Evolutionary conservation across 495 filamentous ascomycete species (phyloP).

Genomic region (Apiosordaria backusii): DNA sequence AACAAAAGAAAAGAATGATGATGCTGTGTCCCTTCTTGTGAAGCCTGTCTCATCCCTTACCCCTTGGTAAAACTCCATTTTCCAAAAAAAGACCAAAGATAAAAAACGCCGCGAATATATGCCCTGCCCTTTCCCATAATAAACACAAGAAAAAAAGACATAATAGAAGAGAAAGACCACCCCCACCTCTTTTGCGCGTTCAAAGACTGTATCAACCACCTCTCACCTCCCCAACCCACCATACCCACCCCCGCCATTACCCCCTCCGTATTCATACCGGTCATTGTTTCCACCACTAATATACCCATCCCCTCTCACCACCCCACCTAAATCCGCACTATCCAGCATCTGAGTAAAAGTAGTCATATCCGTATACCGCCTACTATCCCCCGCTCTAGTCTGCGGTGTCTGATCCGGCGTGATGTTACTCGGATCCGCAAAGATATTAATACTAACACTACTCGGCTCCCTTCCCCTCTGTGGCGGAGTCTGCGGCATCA

Average conservation of each 20-base stretch:
- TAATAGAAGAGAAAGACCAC: background rate
- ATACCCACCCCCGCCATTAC: background rate
- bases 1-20: background rate
- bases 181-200: too few species aligned
- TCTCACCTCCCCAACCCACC: background rate
- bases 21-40: background rate
- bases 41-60: background rate
- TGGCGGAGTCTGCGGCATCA: slow-evolving; percentile 24
- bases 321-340: slow-evolving; percentile 45
- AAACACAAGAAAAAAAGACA: background rate
- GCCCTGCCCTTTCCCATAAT: background rate
- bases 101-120: background rate
- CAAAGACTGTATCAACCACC: background rate
- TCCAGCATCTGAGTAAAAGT: slow-evolving; percentile 67
- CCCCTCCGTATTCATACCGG: background rate
- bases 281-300: slow-evolving; percentile 8
- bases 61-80: too few species aligned
- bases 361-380: slow-evolving; percentile 41
- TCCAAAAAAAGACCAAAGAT: background rate
- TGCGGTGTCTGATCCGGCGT: slow-evolving; percentile 23
- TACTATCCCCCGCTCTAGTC: background rate
- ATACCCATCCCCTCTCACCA: slow-evolving; percentile 43
- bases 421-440: slow-evolving; percentile 55
- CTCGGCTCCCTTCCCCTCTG: slow-evolving; percentile 49
- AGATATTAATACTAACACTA: slow-evolving; percentile 65